Conservation (phyloP, 2,329 filamentous ascomycete species). For the Periconia sp. region DNA sequence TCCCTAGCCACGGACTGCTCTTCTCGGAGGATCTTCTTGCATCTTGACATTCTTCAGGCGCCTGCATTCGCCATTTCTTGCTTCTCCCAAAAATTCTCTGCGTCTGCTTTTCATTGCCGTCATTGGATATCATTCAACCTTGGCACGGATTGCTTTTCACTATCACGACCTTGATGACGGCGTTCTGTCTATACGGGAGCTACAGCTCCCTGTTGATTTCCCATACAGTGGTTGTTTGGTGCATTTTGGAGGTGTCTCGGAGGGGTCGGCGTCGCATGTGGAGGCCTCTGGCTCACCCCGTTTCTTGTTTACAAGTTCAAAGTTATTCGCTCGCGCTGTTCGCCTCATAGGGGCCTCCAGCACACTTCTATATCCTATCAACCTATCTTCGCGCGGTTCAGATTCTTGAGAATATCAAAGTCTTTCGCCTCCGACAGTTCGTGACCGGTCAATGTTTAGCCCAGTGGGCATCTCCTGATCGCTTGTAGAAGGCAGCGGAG, state of each 20-base stretch:
- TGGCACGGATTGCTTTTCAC: constrained; percentile 19
- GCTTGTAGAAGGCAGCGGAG: too few species aligned
- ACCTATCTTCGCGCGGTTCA: constrained; percentile 10
- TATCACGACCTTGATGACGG: constrained; percentile 29
- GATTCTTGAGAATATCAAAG: constrained; percentile 1
- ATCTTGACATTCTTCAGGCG: constrained; percentile 5
- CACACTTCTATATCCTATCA: constrained; percentile 7
- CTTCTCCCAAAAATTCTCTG: constrained; percentile 6
- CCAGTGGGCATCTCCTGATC: neutral
- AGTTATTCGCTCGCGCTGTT: constrained; percentile 1
- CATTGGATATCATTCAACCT: constrained; percentile 18
- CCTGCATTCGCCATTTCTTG: constrained; percentile 9
- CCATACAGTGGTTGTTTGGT: constrained; percentile 18
- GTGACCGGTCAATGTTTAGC: neutral
- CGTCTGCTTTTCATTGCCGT: constrained; percentile 6
- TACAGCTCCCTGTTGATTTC: constrained; percentile 8
- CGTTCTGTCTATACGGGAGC: constrained; percentile 15
- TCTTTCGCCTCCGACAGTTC: neutral
- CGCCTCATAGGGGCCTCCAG: neutral
- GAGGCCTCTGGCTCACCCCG: constrained; percentile 1
- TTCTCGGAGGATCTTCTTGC: neutral
- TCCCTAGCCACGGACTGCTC: constrained; percentile 3
- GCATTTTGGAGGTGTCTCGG: constrained; percentile 23
- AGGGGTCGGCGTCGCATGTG: constrained; percentile 9
- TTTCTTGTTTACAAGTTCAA: constrained; percentile 2